Evolutionary conservation across 805 yeast species (phyloP).

Genomic region (Komagataella mondaviorum): DNA sequence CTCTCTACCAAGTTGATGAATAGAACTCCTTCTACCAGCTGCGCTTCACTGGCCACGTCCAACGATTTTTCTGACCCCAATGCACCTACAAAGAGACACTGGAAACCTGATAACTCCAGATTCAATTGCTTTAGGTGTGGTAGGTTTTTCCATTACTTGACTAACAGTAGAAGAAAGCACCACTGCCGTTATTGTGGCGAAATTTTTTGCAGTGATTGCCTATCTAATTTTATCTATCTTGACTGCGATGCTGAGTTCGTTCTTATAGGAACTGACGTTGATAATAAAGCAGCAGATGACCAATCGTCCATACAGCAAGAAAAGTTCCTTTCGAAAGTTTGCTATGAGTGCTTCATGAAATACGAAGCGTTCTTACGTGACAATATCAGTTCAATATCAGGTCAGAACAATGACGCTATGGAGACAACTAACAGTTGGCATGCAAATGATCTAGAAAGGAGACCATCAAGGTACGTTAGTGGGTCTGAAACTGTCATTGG

Average conservation of each 20-base stretch:
- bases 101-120: conserved; percentile 63
- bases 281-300: conserved; percentile 2
- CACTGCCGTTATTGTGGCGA: conserved; percentile 27
- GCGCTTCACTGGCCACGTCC: background rate
- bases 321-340: conserved; percentile 20
- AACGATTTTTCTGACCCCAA: background rate
- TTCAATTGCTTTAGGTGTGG: conserved; percentile 56
- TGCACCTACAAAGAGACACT: conserved; percentile 45
- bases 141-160: conserved; percentile 54
- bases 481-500: conserved; percentile 1
- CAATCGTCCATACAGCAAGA: conserved; percentile 4
- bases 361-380: conserved; percentile 19
- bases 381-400: conserved; percentile 10
- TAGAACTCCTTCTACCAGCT: background rate
- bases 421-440: conserved; percentile 1
- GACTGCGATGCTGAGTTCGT: conserved; percentile 21
- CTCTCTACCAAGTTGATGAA: background rate
- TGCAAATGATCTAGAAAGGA: background rate
- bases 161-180: conserved; percentile 42
- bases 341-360: conserved; percentile 17
- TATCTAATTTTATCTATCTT: conserved; percentile 19
- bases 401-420: background rate
- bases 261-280: conserved; percentile 10
- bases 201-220: conserved; percentile 24
- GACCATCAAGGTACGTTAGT: background rate